Evolutionary conservation across 108 stramenopile genomes (phyloP), one percentile per base, ranked within the genome.

Genomic region (Cyclotella sp.): DNA sequence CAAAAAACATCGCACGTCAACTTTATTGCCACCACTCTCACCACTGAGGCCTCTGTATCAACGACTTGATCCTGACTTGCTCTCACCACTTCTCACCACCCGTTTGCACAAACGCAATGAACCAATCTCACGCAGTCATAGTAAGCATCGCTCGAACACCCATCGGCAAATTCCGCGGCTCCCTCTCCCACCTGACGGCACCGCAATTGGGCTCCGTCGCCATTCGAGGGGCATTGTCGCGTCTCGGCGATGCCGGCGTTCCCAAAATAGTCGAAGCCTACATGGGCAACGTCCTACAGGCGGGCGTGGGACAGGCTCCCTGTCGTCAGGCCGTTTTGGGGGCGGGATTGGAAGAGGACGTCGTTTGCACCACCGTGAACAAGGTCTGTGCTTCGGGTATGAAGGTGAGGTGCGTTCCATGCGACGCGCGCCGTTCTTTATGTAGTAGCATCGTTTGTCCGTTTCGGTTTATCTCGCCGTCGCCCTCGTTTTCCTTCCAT

Each of bases 371-470:
- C 22, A 93, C 91, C 0, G 72, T 98, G 30, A 98, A 98, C 84
- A 98, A 99, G 78, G 98, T 99, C 14, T 99, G 99, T 75, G 98
- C 98, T 8, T 89, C 87, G 21, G 98, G 98, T 14, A 97, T 99
- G 98, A 99, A 70, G 68, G 68, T 66, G 12, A 15, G 65, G 26
- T n/a, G n/a, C n/a, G n/a, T n/a, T n/a, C n/a, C n/a, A n/a, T n/a
- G n/a, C n/a, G n/a, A n/a, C n/a, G n/a, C n/a, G n/a, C n/a, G n/a
- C n/a, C n/a, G n/a, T n/a, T n/a, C n/a, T n/a, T n/a, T n/a, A n/a
- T n/a, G n/a, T n/a, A n/a, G n/a, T n/a, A n/a, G n/a, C 10, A n/a
- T 26, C 15, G 1, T 5, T 46, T 34, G 34, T 34, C 34, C 4
- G 6, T 2, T 2, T 34, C 6, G 34, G 34, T 34, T 34, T 34